Conservation (phyloP, 306 rosid species). For the Fragaria ananassa region DNA sequence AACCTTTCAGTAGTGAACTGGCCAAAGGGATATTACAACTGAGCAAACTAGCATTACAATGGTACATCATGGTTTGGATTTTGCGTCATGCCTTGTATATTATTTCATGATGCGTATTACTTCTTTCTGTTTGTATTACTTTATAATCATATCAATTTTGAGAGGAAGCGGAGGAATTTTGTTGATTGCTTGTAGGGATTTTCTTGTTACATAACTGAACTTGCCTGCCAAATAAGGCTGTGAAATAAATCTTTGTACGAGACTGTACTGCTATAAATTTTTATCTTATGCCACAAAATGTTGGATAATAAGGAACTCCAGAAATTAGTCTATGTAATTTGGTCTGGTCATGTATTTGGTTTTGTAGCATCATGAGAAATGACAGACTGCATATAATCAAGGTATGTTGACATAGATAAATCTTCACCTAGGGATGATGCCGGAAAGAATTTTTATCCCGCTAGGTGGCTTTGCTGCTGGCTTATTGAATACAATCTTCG, state of each 20-base stretch:
- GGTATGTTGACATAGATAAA: not conserved
- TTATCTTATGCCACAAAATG: not conserved
- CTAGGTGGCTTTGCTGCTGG: not conserved
- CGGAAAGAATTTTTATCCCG: too few relatives aligned
- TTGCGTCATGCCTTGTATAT: constrained; percentile 32
- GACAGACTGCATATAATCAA: too few relatives aligned
- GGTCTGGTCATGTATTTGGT: not conserved
- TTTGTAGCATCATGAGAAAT: not conserved
- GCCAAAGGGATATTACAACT: not conserved
- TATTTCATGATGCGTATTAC: constrained; percentile 8
- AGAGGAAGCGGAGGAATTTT: not conserved
- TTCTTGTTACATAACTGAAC: not conserved
- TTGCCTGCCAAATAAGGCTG: not conserved
- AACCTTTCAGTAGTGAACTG: not conserved
- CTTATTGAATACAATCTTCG: not conserved
- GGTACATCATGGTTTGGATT: constrained; percentile 45
- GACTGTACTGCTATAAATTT: not conserved
- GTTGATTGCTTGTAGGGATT: not conserved
- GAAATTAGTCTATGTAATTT: not conserved
- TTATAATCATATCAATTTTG: not conserved
- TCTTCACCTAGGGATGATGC: not conserved
- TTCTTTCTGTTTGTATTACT: not conserved
- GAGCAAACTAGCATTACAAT: constrained; percentile 28
- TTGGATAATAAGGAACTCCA: not conserved
- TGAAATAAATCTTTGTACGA: not conserved